These are phyloP conservation scores for Pachysandra terminalis DNA, from an alignment of 164 flowering plant species.

Conservation along the genomic window DNA sequence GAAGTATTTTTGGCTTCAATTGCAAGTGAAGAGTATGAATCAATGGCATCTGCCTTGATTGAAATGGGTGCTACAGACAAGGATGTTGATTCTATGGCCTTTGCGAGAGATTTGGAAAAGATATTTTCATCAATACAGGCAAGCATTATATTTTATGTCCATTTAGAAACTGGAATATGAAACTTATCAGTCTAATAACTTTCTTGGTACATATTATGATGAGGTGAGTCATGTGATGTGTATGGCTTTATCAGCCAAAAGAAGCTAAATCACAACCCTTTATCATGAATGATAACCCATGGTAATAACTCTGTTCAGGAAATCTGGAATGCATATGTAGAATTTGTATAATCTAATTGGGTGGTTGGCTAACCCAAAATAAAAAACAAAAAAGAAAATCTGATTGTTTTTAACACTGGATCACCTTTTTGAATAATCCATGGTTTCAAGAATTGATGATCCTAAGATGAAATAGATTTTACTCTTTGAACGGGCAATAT, in stretches of 20 bases:
- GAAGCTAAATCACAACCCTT: not conserved
- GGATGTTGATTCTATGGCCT: conserved; percentile 67
- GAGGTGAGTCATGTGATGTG: not conserved
- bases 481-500: no score
- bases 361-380: no score
- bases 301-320: no score
- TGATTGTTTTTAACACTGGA: no score
- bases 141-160: conserved; percentile 11
- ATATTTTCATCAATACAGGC: conserved; percentile 88
- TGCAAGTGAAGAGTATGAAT: conserved; percentile 74
- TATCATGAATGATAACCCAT: not conserved
- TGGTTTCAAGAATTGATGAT: no score
- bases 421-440: no score
- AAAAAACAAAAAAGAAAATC: no score
- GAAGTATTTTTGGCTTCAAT: conserved; percentile 76
- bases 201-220: not conserved
- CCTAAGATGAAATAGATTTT: no score
- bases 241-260: not conserved
- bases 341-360: no score
- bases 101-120: conserved; percentile 82
- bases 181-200: not conserved
- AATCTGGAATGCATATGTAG: no score
- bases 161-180: not conserved
- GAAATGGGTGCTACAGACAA: conserved; percentile 88
- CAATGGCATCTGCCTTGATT: conserved; percentile 88